Percentiles rank a stretch among this genome's conserved stretches.
Conservation (phyloP, 208 protist species). For the Acanthamoeba quina region DNA sequence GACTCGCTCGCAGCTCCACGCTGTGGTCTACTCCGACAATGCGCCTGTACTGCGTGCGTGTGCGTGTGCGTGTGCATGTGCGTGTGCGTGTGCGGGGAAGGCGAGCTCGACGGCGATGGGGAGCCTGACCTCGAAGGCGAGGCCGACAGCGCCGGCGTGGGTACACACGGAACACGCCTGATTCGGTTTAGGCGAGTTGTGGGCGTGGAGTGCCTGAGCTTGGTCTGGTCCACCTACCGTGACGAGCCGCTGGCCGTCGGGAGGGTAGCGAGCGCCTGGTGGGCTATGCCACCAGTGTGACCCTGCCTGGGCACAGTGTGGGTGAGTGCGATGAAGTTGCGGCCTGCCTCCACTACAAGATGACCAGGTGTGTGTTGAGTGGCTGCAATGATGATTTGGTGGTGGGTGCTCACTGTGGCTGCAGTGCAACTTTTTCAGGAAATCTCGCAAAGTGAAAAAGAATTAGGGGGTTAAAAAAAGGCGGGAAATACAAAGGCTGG, state of each 20-base stretch:
- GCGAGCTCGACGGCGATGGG: no score
- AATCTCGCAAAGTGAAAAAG: no score
- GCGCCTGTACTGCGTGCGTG: not conserved
- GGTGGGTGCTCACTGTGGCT: no score
- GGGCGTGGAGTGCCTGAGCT: constrained; percentile 47
- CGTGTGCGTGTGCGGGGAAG: not conserved
- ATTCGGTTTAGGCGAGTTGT: not conserved
- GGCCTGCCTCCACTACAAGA: constrained; percentile 36
- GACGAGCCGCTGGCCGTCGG: constrained; percentile 33
- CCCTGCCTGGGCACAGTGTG: constrained; percentile 29
- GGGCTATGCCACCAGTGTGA: constrained; percentile 32
- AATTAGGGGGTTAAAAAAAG: no score
- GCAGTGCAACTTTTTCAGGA: no score
- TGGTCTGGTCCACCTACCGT: constrained; percentile 1
- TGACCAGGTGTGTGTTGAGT: not conserved
- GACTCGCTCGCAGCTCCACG: not conserved
- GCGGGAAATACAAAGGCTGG: no score
- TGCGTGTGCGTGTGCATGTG: not conserved
- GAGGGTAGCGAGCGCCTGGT: not conserved
- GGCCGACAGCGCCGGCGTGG: no score
- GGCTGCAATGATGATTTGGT: constrained; percentile 29
- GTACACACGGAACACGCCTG: not conserved
- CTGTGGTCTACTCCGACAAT: constrained; percentile 1
- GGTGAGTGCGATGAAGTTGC: constrained; percentile 39
- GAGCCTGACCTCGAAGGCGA: no score